Evolutionary conservation across 805 yeast genomes (phyloP).

Genomic region (Blastobotrys mokoenaii): DNA sequence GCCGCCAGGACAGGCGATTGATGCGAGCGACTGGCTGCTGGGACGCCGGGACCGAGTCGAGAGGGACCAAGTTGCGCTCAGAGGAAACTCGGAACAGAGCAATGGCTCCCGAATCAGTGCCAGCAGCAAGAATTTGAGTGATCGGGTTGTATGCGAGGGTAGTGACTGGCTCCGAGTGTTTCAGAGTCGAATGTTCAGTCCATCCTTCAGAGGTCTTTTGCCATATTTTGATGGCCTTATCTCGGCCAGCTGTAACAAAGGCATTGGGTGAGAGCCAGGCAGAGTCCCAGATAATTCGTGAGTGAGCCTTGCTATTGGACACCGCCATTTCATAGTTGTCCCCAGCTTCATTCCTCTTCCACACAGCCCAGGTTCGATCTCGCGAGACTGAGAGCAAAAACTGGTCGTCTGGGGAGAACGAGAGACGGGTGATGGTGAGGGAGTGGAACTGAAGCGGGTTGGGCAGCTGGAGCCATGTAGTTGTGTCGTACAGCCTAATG

Average conservation of each 20-base stretch:
- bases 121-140: constrained; percentile 25
- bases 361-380: constrained; percentile 77
- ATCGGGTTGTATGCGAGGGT: constrained; percentile 35
- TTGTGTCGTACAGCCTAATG: constrained; percentile 61
- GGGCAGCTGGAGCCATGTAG: constrained; percentile 52
- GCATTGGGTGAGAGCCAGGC: constrained; percentile 57
- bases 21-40: constrained; percentile 61
- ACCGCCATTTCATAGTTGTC: constrained; percentile 32
- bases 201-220: constrained; percentile 30
- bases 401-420: constrained; percentile 61
- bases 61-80: constrained; percentile 4
- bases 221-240: constrained; percentile 74
- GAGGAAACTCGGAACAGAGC: constrained; percentile 31
- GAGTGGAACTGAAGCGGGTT: constrained; percentile 61
- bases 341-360: constrained; percentile 37
- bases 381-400: constrained; percentile 73
- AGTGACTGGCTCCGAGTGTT: constrained; percentile 53
- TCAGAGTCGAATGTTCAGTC: constrained; percentile 33
- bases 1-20: constrained; percentile 53
- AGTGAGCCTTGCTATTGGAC: constrained; percentile 65
- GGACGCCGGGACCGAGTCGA: constrained; percentile 41
- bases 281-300: constrained; percentile 92
- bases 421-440: constrained; percentile 75
- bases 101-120: constrained; percentile 63
- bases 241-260: constrained; percentile 83